Conservation (phyloP, 108 stramenopile genomes). For the Skeletonema marinoi region DNA sequence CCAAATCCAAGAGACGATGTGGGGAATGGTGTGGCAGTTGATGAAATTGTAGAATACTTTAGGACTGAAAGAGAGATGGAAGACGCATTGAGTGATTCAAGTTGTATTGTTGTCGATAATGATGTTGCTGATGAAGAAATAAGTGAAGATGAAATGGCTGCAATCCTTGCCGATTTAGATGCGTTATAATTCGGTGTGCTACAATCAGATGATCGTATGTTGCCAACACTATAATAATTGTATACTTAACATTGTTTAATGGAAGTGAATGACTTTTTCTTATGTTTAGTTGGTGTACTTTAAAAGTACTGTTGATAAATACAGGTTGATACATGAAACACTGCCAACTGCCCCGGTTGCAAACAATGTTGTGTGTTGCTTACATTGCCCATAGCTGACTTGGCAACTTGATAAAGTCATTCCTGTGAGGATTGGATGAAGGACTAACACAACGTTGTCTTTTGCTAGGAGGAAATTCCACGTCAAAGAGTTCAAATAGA, state of each 20-base stretch:
- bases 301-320: background rate
- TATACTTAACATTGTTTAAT: background rate
- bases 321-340: background rate
- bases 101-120: background rate
- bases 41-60: conserved; percentile 47
- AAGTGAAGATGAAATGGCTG: conserved; percentile 57
- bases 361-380: background rate
- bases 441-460: conserved; percentile 18
- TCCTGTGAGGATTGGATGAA: background rate
- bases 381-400: background rate
- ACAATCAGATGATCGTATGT: background rate
- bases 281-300: background rate
- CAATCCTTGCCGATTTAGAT: conserved; percentile 69
- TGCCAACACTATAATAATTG: background rate
- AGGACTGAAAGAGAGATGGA: conserved; percentile 17
- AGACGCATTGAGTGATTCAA: conserved; percentile 2
- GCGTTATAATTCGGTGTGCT: conserved; percentile 24
- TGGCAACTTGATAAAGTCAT: background rate
- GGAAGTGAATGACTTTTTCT: background rate
- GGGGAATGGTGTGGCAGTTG: conserved; percentile 55
- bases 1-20: conserved; percentile 67
- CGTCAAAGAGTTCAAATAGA: conserved; percentile 23
- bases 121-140: conserved; percentile 32
- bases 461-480: background rate
- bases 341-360: background rate